Percentiles rank a stretch among this genome's conserved stretches.
Conservation (phyloP, 164 flowering plant genomes). For the Cinnamomum micranthum region DNA sequence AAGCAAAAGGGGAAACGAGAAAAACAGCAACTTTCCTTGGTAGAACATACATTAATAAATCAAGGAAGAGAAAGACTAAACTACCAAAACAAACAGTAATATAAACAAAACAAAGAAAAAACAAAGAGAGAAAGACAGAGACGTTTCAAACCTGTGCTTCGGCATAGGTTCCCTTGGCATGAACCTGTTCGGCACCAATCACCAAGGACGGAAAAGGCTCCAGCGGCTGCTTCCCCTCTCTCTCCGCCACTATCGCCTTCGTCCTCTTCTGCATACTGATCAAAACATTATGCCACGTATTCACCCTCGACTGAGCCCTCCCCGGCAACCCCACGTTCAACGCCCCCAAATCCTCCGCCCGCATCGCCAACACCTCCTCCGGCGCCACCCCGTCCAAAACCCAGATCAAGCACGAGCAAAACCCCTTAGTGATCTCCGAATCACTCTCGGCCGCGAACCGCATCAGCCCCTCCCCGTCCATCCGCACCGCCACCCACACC, state of each 20-base stretch:
- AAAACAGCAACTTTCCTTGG: too few species aligned
- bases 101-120: neutral
- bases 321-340: slow-evolving; percentile 60
- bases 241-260: slow-evolving; percentile 50
- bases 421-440: slow-evolving; percentile 81
- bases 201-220: slow-evolving; percentile 82
- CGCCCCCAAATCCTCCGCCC: slow-evolving; percentile 60
- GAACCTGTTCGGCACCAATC: slow-evolving; percentile 47
- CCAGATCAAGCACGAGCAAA: slow-evolving; percentile 62
- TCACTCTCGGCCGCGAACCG: slow-evolving; percentile 78
- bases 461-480: slow-evolving; percentile 54
- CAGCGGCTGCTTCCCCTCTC: slow-evolving; percentile 49
- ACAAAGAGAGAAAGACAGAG: neutral
- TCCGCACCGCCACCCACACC: slow-evolving; percentile 66
- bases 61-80: neutral
- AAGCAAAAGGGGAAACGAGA: too few species aligned
- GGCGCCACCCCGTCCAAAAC: slow-evolving; percentile 63
- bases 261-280: slow-evolving; percentile 85
- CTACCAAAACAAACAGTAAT: neutral
- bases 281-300: slow-evolving; percentile 91
- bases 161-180: slow-evolving; percentile 83
- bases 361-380: slow-evolving; percentile 66
- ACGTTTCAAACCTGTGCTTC: slow-evolving; percentile 75
- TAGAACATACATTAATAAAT: too few species aligned
- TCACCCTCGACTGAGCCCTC: slow-evolving; percentile 51